A percentile compares a stretch with the other conserved stretches of the same genome.
Evolutionary conservation across 2,329 filamentous ascomycete species (phyloP).

Genomic region (Colletotrichum sp.): DNA sequence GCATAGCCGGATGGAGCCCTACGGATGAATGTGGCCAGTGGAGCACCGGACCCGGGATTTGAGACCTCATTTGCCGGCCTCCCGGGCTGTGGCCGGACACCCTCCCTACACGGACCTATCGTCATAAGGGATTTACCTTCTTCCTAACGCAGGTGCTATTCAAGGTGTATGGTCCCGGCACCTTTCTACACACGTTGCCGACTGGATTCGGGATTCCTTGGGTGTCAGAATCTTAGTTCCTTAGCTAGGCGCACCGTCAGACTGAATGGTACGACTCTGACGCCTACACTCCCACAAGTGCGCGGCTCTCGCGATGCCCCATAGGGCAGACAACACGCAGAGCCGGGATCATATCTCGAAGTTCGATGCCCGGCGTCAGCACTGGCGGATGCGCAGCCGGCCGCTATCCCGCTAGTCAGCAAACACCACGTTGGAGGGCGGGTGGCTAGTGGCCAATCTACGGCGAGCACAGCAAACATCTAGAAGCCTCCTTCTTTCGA

Average conservation of each 20-base stretch:
- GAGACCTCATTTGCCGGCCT: neutral
- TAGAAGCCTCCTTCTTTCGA: neutral
- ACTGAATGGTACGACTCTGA: slow-evolving; percentile 8
- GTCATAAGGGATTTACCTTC: neutral
- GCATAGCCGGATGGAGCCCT: neutral
- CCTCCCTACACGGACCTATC: neutral
- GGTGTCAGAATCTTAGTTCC: neutral
- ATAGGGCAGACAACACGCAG: neutral
- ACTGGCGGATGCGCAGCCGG: neutral
- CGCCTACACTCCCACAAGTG: neutral
- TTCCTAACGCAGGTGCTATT: neutral
- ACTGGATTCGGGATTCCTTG: neutral
- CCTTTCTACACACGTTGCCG: neutral
- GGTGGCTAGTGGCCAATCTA: neutral
- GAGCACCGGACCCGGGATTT: neutral
- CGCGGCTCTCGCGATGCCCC: neutral
- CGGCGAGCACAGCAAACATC: neutral
- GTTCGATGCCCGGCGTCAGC: neutral
- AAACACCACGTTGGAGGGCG: neutral
- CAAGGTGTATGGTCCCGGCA: neutral
- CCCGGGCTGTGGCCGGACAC: neutral
- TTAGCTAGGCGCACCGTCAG: neutral
- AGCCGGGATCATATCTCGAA: neutral
- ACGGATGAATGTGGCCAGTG: neutral
- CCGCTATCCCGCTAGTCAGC: neutral